Evolutionary conservation across 208 protist species (phyloP), one percentile per base, ranked within the genome.

Genomic region (Phytomonas sp.): DNA sequence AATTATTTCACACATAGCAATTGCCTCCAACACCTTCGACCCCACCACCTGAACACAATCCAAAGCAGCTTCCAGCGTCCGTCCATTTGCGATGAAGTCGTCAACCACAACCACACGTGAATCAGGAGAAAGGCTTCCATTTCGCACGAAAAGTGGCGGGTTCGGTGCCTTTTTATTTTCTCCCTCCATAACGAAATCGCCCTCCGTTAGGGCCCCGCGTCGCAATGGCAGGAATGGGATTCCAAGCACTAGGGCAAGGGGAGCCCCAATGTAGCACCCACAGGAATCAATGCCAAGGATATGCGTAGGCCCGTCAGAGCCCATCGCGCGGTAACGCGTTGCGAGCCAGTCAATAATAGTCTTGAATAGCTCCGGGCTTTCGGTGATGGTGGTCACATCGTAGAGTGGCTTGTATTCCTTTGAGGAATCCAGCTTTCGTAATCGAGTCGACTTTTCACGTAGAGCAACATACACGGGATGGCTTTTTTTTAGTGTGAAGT

Each of bases 31-130:
- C 23, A 95, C 78, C 13, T 62, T 76, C 13, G 84, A 77, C 0
- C 79, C 82, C 13, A 86, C 83, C 60, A 91, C 84, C 31, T 81
- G 69, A 0, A 80, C 77, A 56, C 91, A 86, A 30, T 91, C 82
- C 51, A 97, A 77, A 0, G 84, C 89, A 5, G 89, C 69, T 26
- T 76, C 76, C 68, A 87, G 80, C 15, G 85, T 93, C n/a, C 74
- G 60, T 4, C 91, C 89, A n/a, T 80, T 81, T 1, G 84, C 84
- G 60, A 96, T 95, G 36, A 95, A 89, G 73, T 97, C 91, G 73
- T 97, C 93, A 30, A 96, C 80, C n/a, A 96, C 73, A 13, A 96
- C 65, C 23, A 96, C 86, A 30, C 89, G 87, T 0, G 88, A 84
- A 37, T 66, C 70, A 31, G 32, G 67, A 32, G 73, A 64, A 71